Evolutionary conservation across 2,329 filamentous ascomycete genomes (phyloP), one percentile per base, ranked within the genome.

Genomic region (Fusarium virguliforme): DNA sequence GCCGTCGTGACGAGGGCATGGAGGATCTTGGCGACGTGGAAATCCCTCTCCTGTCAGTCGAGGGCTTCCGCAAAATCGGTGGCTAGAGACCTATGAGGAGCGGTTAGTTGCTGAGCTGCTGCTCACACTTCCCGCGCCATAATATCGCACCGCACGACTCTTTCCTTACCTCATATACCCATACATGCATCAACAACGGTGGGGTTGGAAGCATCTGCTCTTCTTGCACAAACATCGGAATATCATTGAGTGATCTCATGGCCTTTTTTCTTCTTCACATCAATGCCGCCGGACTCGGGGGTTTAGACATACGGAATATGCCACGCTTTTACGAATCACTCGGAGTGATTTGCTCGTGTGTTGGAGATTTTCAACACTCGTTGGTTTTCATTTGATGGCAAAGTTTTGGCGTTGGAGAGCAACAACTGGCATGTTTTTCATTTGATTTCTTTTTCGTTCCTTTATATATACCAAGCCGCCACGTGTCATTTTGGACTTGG

Each of bases 1-100:
- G 93, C 50, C 87, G 93, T 60, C 90, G 90, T 57, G 89, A 90
- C 51, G 93, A 96, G 77, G 93, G 93, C 48, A 88, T 94, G 9
- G 85, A 88, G 3, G 83, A 84, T 1, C 87, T 94, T 65, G 85
- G 83, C 71, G 89, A 91, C 46, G 89, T 95, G 43, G 93, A 95
- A 79, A 82, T 85, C 4, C 83, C 82, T 2, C 74, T 79, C 18
- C 79, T 85, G 4, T 78, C 78, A 13, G 79, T 84, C 2, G 83
- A 85, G 59, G 82, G 82, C 12, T 83, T 84, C 67, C 81, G 83
- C 59, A 81, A 79, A 65, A 68, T 76, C 24, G 77, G 75, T 46
- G 78, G 74, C 24, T 81, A 79, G 62, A 57, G 41, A 40, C 38
- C 56, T 35, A 48, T 50, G 30, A 62, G 67, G 30, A 24, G 30